phyloP scores from a whole-genome alignment of 2,329 filamentous ascomycete species.

The Fusarium fujikuroi region DNA sequence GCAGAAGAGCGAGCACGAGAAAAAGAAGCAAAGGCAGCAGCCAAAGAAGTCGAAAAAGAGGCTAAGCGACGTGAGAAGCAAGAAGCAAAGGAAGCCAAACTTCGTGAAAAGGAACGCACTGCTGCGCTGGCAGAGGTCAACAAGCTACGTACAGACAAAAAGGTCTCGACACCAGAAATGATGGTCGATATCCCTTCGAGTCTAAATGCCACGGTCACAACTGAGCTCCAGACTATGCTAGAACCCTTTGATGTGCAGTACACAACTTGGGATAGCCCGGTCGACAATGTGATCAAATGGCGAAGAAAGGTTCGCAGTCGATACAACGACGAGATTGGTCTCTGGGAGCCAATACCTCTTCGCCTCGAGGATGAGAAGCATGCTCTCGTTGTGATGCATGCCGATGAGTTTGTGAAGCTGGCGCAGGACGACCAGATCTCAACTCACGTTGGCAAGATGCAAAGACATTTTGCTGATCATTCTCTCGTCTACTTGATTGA shows the following conservation, averaged over 20 bases:
- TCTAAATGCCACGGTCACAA: slow-evolving; percentile 59
- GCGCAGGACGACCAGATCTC: slow-evolving; percentile 64
- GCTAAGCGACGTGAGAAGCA: slow-evolving; percentile 67
- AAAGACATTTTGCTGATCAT: slow-evolving; percentile 61
- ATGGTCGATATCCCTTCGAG: slow-evolving; percentile 74
- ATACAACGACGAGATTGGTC: slow-evolving; percentile 69
- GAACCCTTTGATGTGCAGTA: slow-evolving; percentile 60
- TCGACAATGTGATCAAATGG: slow-evolving; percentile 72
- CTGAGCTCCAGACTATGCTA: slow-evolving; percentile 63
- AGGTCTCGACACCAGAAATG: slow-evolving; percentile 79
- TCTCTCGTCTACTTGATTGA: slow-evolving; percentile 78
- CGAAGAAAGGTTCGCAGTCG: slow-evolving; percentile 71
- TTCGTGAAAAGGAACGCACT: slow-evolving; percentile 70
- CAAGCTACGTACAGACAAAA: slow-evolving; percentile 78
- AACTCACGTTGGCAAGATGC: slow-evolving; percentile 66
- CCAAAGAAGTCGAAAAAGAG: slow-evolving; percentile 65
- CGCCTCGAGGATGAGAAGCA: slow-evolving; percentile 68
- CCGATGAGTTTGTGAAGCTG: slow-evolving; percentile 73
- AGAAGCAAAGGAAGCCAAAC: slow-evolving; percentile 69
- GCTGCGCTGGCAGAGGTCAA: slow-evolving; percentile 78
- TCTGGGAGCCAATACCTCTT: slow-evolving; percentile 71
- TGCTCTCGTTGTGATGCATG: slow-evolving; percentile 69
- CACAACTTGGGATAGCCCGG: slow-evolving; percentile 56
- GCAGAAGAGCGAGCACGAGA: slow-evolving; percentile 53
- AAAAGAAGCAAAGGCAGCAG: slow-evolving; percentile 58